Conservation (phyloP, 2,329 filamentous ascomycete genomes). For the Gnomoniopsis smithogilvyi region DNA sequence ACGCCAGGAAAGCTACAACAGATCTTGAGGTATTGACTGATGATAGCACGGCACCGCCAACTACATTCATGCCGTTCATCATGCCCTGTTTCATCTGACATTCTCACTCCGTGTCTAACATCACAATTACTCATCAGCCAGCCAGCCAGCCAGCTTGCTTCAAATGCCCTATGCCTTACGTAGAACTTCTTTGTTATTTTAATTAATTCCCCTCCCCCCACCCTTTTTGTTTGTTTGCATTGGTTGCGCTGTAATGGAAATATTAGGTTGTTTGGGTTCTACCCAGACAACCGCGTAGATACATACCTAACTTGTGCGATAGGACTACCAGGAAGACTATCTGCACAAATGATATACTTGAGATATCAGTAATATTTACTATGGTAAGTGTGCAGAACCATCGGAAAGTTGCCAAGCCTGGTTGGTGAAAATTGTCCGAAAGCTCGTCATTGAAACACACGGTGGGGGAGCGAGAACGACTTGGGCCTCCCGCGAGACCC, state of each 20-base stretch:
- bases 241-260: too few relatives aligned
- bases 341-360: too few relatives aligned
- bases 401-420: background rate
- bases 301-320: too few relatives aligned
- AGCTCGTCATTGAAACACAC: slow-evolving; percentile 12
- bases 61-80: background rate
- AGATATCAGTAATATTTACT: too few relatives aligned
- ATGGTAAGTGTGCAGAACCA: too few relatives aligned
- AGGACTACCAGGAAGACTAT: too few relatives aligned
- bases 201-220: too few relatives aligned
- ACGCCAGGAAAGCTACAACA: too few relatives aligned
- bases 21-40: background rate
- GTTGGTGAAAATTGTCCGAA: background rate
- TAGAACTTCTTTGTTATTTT: too few relatives aligned
- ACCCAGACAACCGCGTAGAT: too few relatives aligned
- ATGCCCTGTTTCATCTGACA: slow-evolving; percentile 1
- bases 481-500: background rate
- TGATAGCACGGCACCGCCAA: background rate
- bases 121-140: background rate
- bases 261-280: too few relatives aligned
- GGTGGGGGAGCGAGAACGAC: slow-evolving; percentile 9
- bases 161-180: background rate
- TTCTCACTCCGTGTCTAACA: background rate
- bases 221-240: too few relatives aligned
- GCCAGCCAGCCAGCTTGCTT: background rate